A percentile compares a stretch with the other conserved stretches of the same genome.
Evolutionary conservation across 495 filamentous ascomycete genomes (phyloP).

Genomic region (Emericellopsis terricola): DNA sequence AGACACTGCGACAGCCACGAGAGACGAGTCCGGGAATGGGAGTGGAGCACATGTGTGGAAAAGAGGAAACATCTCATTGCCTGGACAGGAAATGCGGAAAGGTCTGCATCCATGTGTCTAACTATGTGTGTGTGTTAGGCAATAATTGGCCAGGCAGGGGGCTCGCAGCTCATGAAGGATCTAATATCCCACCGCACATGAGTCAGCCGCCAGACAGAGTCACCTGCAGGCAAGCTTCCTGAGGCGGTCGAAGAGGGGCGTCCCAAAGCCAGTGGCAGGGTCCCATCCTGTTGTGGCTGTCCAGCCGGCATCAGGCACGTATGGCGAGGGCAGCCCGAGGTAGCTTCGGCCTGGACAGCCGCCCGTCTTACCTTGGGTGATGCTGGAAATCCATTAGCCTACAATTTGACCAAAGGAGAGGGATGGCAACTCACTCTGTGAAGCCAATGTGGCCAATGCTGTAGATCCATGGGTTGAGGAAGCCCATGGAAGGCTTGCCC

Average conservation of each 20-base stretch:
- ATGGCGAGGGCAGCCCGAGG: slow-evolving; percentile 2
- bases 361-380: slow-evolving; percentile 28
- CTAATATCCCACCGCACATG: too few relatives aligned
- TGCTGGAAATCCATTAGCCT: slow-evolving; percentile 6
- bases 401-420: too few relatives aligned
- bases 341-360: slow-evolving; percentile 26
- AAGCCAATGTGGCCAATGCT: slow-evolving; percentile 22
- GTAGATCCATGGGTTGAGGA: slow-evolving; percentile 56
- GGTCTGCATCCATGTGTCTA: too few relatives aligned
- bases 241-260: slow-evolving; percentile 12
- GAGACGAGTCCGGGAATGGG: too few relatives aligned
- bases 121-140: too few relatives aligned
- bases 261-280: slow-evolving; percentile 14
- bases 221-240: slow-evolving; percentile 2
- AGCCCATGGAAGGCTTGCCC: slow-evolving; percentile 37
- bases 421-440: slow-evolving; percentile 20
- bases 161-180: too few relatives aligned
- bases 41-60: too few relatives aligned
- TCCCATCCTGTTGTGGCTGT: slow-evolving; percentile 12
- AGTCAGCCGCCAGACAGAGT: too few relatives aligned
- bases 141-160: too few relatives aligned
- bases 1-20: too few relatives aligned
- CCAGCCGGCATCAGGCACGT: slow-evolving; percentile 8
- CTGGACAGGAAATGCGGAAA: too few relatives aligned
- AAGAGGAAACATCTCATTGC: too few relatives aligned